phyloP scores from a whole-genome alignment of 805 yeast genomes.

The Danielozyma ontarioensis region DNA sequence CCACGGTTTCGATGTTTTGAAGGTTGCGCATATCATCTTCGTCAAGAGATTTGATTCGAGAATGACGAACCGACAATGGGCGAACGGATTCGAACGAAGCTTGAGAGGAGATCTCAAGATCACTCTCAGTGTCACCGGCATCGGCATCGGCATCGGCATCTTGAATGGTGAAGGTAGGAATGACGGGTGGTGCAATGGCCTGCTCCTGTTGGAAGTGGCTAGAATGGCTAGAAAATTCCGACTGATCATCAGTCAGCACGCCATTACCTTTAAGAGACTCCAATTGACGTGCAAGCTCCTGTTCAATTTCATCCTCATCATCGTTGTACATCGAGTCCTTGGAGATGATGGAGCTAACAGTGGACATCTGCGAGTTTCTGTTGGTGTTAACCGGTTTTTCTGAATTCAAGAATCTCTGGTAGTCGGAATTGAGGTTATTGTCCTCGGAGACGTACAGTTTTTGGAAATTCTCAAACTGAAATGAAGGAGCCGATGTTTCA shows the following conservation, averaged over 20 bases:
- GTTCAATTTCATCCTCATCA: slow-evolving; percentile 25
- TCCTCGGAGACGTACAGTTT: slow-evolving; percentile 4
- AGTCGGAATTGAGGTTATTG: slow-evolving; percentile 18
- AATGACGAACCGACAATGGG: slow-evolving; percentile 16
- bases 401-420: slow-evolving; percentile 19
- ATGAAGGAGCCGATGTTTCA: slow-evolving; percentile 5
- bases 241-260: background rate
- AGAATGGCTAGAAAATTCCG: background rate
- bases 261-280: slow-evolving; percentile 25
- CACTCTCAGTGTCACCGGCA: too few species aligned
- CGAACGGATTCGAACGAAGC: slow-evolving; percentile 10
- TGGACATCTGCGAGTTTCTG: slow-evolving; percentile 33
- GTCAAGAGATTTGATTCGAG: background rate
- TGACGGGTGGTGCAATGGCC: background rate
- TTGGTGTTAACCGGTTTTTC: slow-evolving; percentile 3
- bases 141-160: background rate
- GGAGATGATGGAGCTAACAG: slow-evolving; percentile 38
- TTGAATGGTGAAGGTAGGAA: slow-evolving; percentile 1
- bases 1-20: slow-evolving; percentile 3
- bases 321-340: slow-evolving; percentile 23
- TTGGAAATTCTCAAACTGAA: slow-evolving; percentile 13
- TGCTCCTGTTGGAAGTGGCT: background rate
- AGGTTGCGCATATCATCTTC: slow-evolving; percentile 5
- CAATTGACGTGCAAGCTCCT: slow-evolving; percentile 35
- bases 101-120: background rate